phyloP scores from a whole-genome alignment of 345 rosid species.

The Salix udensis region DNA sequence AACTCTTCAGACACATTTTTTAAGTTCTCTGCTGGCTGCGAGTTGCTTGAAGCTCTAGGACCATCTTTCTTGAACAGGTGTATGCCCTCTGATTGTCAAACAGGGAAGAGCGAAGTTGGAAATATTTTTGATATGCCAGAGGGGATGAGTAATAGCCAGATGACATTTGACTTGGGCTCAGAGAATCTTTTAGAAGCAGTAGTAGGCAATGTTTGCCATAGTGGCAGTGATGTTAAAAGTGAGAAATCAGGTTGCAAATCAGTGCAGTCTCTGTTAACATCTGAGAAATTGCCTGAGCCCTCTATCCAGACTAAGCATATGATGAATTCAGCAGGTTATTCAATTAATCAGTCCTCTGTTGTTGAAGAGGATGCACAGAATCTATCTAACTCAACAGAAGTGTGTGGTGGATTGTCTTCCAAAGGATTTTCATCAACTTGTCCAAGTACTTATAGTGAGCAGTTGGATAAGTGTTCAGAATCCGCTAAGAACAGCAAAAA shows the following conservation, averaged over 20 bases:
- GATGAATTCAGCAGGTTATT: slow-evolving; percentile 40
- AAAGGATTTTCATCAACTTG: slow-evolving; percentile 66
- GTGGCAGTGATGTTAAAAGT: slow-evolving; percentile 43
- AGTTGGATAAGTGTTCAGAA: slow-evolving; percentile 55
- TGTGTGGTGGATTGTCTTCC: slow-evolving; percentile 56
- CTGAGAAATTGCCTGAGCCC: slow-evolving; percentile 46
- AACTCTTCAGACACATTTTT: slow-evolving; percentile 35
- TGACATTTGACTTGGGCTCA: slow-evolving; percentile 48
- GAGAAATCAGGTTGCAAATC: slow-evolving; percentile 52
- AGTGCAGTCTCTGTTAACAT: slow-evolving; percentile 45
- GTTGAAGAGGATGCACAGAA: slow-evolving; percentile 42
- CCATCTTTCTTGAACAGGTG: slow-evolving; percentile 50
- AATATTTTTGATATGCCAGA: slow-evolving; percentile 40
- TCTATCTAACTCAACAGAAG: slow-evolving; percentile 46
- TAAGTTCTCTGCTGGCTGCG: slow-evolving; percentile 61
- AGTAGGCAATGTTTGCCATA: slow-evolving; percentile 62
- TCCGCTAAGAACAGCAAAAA: slow-evolving; percentile 62
- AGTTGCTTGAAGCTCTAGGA: slow-evolving; percentile 85
- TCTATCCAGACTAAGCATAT: slow-evolving; percentile 40
- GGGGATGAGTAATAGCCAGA: slow-evolving; percentile 52
- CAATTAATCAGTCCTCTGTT: slow-evolving; percentile 42
- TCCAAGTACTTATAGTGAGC: slow-evolving; percentile 64
- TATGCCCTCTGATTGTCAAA: slow-evolving; percentile 33
- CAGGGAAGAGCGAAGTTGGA: slow-evolving; percentile 45
- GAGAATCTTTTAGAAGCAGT: slow-evolving; percentile 92